Percentiles rank a stretch among this genome's conserved stretches.
Conservation (phyloP, 768 basidiomycete genomes). For the Macrolepiota fuliginosa region DNA sequence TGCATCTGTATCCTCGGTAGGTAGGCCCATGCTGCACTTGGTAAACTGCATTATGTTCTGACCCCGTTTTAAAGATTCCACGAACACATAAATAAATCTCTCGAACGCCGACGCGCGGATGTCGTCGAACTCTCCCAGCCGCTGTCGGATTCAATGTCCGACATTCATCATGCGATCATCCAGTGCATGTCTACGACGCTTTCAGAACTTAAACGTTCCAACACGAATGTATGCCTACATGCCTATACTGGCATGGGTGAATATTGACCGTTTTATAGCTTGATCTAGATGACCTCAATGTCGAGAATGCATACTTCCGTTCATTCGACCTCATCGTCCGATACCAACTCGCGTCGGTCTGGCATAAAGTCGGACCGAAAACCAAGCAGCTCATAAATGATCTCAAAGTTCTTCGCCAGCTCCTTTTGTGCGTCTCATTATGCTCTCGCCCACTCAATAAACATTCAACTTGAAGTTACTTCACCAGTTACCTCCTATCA, state of each 20-base stretch:
- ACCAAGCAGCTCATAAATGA: constrained; percentile 92
- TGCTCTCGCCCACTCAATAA: not conserved
- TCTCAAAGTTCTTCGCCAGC: constrained; percentile 77
- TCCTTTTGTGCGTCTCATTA: constrained; percentile 61
- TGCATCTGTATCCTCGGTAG: constrained; percentile 90
- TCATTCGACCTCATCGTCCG: constrained; percentile 90
- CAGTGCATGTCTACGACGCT: constrained; percentile 93
- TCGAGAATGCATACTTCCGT: constrained; percentile 92
- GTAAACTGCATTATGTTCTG: not conserved
- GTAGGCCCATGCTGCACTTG: constrained; percentile 1
- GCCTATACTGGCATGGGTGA: not conserved
- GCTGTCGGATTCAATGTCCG: constrained; percentile 83
- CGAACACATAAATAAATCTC: constrained; percentile 76
- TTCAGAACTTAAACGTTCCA: constrained; percentile 85
- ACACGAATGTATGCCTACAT: constrained; percentile 51
- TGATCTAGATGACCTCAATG: constrained; percentile 88
- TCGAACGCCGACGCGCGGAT: constrained; percentile 84
- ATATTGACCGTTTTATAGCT: constrained; percentile 47
- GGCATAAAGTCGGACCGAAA: constrained; percentile 93
- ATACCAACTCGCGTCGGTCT: constrained; percentile 86
- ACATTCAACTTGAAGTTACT: not conserved
- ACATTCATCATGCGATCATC: constrained; percentile 88
- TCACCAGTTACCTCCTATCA: constrained; percentile 74
- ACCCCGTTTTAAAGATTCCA: constrained; percentile 70
- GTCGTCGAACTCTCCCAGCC: constrained; percentile 89